Conservation (phyloP, 768 basidiomycete genomes). For the Tremella fuciformis region DNA sequence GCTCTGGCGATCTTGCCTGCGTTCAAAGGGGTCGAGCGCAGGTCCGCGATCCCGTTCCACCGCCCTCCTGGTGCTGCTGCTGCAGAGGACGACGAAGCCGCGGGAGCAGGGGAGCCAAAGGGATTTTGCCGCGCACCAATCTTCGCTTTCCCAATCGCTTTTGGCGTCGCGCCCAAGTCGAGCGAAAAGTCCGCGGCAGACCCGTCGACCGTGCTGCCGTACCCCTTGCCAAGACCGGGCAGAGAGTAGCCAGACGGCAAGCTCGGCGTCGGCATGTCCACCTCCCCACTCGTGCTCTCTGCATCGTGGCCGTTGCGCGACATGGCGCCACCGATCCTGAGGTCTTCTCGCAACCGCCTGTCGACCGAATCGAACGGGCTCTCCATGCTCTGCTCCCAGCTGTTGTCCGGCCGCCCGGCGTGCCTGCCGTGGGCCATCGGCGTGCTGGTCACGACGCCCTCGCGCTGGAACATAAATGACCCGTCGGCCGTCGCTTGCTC, state of each 20-base stretch:
- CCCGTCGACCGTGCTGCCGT: slow-evolving; percentile 20
- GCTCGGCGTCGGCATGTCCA: slow-evolving; percentile 34
- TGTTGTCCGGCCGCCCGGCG: slow-evolving; percentile 5
- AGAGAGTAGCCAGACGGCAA: slow-evolving; percentile 33
- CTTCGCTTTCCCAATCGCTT: slow-evolving; percentile 3
- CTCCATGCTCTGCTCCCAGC: slow-evolving; percentile 70
- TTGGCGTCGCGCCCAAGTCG: slow-evolving; percentile 10
- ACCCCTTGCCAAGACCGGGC: slow-evolving; percentile 16
- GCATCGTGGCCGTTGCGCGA: no score
- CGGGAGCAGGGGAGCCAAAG: background rate
- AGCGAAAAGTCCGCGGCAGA: slow-evolving; percentile 13
- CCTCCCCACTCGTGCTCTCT: slow-evolving; percentile 6
- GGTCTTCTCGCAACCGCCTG: slow-evolving; percentile 37
- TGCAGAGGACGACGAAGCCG: no score
- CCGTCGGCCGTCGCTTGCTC: slow-evolving; percentile 2
- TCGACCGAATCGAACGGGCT: slow-evolving; percentile 66
- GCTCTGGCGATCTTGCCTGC: slow-evolving; percentile 36
- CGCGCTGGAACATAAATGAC: slow-evolving; percentile 8
- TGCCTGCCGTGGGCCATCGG: slow-evolving; percentile 8
- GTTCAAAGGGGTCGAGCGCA: slow-evolving; percentile 55
- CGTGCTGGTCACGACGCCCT: slow-evolving; percentile 17
- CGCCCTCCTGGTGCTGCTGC: no score
- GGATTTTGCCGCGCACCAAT: background rate
- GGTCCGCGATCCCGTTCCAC: slow-evolving; percentile 74
- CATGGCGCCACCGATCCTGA: slow-evolving; percentile 25